Evolutionary conservation across 2,329 filamentous ascomycete species (phyloP).

Genomic region (Arthrobotrys sphaeroides): DNA sequence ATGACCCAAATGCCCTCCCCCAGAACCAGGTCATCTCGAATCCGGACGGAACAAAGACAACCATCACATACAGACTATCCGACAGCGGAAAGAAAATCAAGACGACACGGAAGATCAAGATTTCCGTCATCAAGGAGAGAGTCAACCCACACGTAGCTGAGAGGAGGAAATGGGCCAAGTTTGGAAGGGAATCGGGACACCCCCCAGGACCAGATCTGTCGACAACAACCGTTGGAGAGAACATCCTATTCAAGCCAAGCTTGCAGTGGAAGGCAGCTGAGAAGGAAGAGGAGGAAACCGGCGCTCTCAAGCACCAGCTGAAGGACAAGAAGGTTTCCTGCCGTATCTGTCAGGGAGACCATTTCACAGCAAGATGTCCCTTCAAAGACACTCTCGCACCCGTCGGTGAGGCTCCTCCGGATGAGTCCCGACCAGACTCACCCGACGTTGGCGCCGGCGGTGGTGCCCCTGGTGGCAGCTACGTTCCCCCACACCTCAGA

Average conservation of each 20-base stretch:
- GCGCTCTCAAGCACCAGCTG: constrained; percentile 80
- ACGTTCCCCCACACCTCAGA: constrained; percentile 92
- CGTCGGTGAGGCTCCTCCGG: constrained; percentile 62
- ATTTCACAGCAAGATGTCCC: constrained; percentile 98
- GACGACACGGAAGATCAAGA: constrained; percentile 93
- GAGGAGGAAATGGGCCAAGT: constrained; percentile 91
- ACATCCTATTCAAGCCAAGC: constrained; percentile 94
- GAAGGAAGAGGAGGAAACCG: constrained; percentile 78
- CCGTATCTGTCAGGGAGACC: constrained; percentile 97
- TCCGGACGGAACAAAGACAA: constrained; percentile 98
- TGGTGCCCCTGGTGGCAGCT: constrained; percentile 68
- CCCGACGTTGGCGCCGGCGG: constrained; percentile 63
- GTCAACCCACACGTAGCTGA: constrained; percentile 97
- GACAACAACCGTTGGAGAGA: constrained; percentile 94
- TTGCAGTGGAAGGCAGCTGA: constrained; percentile 93
- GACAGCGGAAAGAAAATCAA: constrained; percentile 96
- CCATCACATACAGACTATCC: constrained; percentile 87
- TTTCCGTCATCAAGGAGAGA: constrained; percentile 87
- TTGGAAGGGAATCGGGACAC: constrained; percentile 89
- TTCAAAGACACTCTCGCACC: constrained; percentile 89
- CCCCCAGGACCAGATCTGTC: constrained; percentile 81
- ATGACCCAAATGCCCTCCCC: constrained; percentile 85
- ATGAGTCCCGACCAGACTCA: constrained; percentile 61
- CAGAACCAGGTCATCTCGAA: constrained; percentile 89
- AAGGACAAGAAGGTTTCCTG: constrained; percentile 99